phyloP scores from a whole-genome alignment of 768 basidiomycete genomes.

The Leccinum truebloodii region DNA sequence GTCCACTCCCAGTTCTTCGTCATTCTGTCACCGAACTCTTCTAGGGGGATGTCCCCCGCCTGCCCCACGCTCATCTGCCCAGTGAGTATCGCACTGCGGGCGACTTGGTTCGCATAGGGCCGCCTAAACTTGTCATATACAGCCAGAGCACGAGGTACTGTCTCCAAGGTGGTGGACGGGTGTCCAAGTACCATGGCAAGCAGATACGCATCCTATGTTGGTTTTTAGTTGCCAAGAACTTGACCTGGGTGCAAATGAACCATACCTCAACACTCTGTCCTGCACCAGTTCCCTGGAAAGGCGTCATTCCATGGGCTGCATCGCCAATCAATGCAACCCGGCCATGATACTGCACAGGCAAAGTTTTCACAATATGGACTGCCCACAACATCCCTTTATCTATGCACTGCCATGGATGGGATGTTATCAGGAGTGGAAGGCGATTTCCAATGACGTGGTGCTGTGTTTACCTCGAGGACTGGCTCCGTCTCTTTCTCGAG shows the following conservation, averaged over 20 bases:
- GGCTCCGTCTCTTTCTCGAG: conserved; percentile 65
- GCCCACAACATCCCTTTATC: conserved; percentile 61
- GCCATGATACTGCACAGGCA: conserved; percentile 53
- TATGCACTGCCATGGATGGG: conserved; percentile 44
- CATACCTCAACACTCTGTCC: conserved; percentile 46
- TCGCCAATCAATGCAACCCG: conserved; percentile 50
- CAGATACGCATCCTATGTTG: conserved; percentile 36
- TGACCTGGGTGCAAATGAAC: neutral
- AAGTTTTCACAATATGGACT: conserved; percentile 54
- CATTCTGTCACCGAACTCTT: conserved; percentile 42
- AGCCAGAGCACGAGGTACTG: conserved; percentile 41
- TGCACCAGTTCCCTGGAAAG: conserved; percentile 46
- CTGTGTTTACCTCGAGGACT: conserved; percentile 48
- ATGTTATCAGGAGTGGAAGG: conserved; percentile 3
- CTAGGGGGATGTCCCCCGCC: conserved; percentile 30
- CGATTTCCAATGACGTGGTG: neutral
- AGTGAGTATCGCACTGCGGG: conserved; percentile 23
- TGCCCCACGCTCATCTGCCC: conserved; percentile 22
- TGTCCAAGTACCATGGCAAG: conserved; percentile 47
- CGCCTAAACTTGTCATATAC: conserved; percentile 53
- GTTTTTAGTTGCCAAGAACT: neutral
- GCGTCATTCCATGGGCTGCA: conserved; percentile 44
- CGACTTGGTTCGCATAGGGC: conserved; percentile 43
- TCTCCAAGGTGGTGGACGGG: conserved; percentile 32
- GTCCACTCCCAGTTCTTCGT: conserved; percentile 62